Evolutionary conservation across 2,329 filamentous ascomycete genomes (phyloP).

Genomic region (Trichoderma koningiopsis): DNA sequence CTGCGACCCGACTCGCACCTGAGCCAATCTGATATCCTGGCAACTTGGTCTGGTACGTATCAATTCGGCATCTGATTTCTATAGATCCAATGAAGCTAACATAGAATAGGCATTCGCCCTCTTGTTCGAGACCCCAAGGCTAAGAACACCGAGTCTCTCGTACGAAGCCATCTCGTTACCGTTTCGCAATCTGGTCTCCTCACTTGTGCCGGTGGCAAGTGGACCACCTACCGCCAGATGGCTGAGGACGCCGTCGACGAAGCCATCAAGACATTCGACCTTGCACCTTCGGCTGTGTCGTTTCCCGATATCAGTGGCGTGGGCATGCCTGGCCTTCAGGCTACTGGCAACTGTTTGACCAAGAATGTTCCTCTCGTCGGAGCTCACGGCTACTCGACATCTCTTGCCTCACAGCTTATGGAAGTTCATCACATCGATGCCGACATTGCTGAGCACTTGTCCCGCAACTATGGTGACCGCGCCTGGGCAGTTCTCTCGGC

Average conservation of each 20-base stretch:
- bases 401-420: constrained; percentile 40
- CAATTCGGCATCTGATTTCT: neutral
- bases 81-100: constrained; percentile 28
- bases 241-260: constrained; percentile 83
- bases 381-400: constrained; percentile 66
- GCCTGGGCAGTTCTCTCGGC: constrained; percentile 68
- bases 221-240: constrained; percentile 90
- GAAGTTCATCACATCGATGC: constrained; percentile 43
- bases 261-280: constrained; percentile 66
- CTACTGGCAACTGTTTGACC: constrained; percentile 74
- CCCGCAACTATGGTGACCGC: constrained; percentile 53
- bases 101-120: constrained; percentile 62
- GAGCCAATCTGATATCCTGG: constrained; percentile 72
- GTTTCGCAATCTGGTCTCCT: constrained; percentile 74
- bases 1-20: constrained; percentile 75
- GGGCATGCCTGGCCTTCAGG: constrained; percentile 47
- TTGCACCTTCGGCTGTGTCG: constrained; percentile 54
- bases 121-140: constrained; percentile 80
- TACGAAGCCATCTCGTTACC: constrained; percentile 79
- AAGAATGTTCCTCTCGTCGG: constrained; percentile 73
- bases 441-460: constrained; percentile 47
- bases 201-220: constrained; percentile 82
- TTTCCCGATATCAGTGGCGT: constrained; percentile 69
- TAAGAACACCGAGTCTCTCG: constrained; percentile 79
- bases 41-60: constrained; percentile 73